Evolutionary conservation across 345 rosid genomes (phyloP).

Genomic region (Eucalyptus cloeziana): DNA sequence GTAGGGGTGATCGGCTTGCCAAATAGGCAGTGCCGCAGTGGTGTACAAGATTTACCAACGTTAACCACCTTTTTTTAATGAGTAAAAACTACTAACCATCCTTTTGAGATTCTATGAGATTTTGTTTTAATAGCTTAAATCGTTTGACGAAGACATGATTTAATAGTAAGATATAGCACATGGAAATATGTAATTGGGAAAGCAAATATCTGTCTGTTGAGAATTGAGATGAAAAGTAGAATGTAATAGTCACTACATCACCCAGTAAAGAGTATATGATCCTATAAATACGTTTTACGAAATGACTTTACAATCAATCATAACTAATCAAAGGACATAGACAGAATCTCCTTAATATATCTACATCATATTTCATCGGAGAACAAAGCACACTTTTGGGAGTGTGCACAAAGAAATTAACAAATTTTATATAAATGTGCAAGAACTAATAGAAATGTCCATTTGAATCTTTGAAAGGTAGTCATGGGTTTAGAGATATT

Average conservation of each 20-base stretch:
- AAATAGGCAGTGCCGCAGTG: background rate
- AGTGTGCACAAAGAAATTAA: background rate
- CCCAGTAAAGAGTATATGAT: no score
- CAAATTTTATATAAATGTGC: background rate
- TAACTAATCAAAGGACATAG: no score
- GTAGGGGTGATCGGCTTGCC: background rate
- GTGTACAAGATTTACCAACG: background rate
- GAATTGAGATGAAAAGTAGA: no score
- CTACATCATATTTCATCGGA: no score
- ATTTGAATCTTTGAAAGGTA: background rate
- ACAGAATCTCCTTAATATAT: no score
- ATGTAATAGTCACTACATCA: no score
- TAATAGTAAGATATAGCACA: no score
- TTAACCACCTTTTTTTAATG: background rate
- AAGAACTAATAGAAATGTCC: background rate
- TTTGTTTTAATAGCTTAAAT: no score
- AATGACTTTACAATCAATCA: no score
- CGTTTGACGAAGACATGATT: accelerated
- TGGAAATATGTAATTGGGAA: no score
- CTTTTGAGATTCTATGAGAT: background rate
- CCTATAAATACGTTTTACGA: accelerated
- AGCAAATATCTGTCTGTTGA: no score
- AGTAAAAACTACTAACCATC: background rate
- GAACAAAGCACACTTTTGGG: background rate
- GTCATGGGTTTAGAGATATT: background rate